Evolutionary conservation across 2,329 filamentous ascomycete species (phyloP), one percentile per base, ranked within the genome.

Genomic region (Colletotrichum plurivorum): DNA sequence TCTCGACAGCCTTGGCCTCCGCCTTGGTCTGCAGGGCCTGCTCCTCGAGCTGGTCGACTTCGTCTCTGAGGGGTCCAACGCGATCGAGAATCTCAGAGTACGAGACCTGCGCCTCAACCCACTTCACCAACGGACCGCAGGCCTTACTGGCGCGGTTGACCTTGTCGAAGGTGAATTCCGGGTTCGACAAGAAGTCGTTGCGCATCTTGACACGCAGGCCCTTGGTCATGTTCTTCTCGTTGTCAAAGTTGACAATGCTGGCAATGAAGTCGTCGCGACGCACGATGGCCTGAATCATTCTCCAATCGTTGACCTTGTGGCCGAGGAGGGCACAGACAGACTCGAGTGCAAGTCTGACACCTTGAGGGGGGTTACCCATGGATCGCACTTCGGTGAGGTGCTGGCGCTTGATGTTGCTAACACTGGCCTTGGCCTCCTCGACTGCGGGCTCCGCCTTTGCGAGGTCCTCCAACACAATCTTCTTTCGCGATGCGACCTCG

Each of bases 71-170:
- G 25, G 96, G 96, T 2, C 95, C 97, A 68, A 99, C 94, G 45
- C 94, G 91, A 78, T 98, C 95, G 71, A 99, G 84, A 75, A 99
- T 99, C 73, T 96, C 94, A n/a, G 95, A 97, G 81, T 97, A 99
- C 76, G 93, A 94, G 77, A 99, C 96, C 82, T 99, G 96, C 20
- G 96, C 97, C 79, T 94, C 89, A 3, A 97, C 95, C 96, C 96
- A 99, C 78, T 98, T 94, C 18, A 99, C 95, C 15, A 99, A 87
- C 27, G 96, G 97, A 76, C 96, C 97, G 80, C 96, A 99, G 54
- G 96, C 96, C 84, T 96, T 98, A 83, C 93, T 97, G 70, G 96
- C 96, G 75, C 94, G 94, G 81, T 97, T 97, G 80, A 98, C 96
- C 80, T 93, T 93, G 78, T 99, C 96, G 75, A 95, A 97, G 0